Conservation (phyloP, 768 basidiomycete species). For the Trametes gibbosa region DNA sequence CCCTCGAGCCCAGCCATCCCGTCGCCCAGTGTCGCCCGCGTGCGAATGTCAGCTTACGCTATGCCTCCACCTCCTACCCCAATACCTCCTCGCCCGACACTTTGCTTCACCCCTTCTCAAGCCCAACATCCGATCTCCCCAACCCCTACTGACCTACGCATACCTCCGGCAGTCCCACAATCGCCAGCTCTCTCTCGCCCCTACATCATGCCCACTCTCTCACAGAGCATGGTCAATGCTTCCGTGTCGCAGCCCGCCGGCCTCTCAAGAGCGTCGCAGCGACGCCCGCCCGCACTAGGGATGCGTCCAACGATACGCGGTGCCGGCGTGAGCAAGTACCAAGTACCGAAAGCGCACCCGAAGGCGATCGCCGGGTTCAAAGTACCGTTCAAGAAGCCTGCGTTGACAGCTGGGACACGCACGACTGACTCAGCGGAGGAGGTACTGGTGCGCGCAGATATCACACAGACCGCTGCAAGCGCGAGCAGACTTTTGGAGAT, state of each 20-base stretch:
- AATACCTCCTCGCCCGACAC: background rate
- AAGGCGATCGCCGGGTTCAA: background rate
- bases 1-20: background rate
- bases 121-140: background rate
- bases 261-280: background rate
- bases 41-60: background rate
- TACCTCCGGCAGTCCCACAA: background rate
- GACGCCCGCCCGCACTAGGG: background rate
- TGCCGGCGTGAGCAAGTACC: background rate
- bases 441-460: background rate
- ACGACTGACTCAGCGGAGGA: background rate
- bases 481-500: background rate
- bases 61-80: background rate
- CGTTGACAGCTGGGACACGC: background rate
- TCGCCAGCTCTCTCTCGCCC: conserved; percentile 2
- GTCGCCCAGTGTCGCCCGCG: background rate
- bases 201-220: background rate
- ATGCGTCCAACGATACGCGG: background rate
- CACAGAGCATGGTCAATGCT: background rate
- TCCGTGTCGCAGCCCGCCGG: background rate
- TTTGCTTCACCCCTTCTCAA: background rate
- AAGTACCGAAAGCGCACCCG: background rate
- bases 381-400: conserved; percentile 4
- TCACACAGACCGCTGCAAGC: background rate
- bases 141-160: background rate